phyloP scores from a whole-genome alignment of 495 filamentous ascomycete genomes.

The Apodospora peruviana region DNA sequence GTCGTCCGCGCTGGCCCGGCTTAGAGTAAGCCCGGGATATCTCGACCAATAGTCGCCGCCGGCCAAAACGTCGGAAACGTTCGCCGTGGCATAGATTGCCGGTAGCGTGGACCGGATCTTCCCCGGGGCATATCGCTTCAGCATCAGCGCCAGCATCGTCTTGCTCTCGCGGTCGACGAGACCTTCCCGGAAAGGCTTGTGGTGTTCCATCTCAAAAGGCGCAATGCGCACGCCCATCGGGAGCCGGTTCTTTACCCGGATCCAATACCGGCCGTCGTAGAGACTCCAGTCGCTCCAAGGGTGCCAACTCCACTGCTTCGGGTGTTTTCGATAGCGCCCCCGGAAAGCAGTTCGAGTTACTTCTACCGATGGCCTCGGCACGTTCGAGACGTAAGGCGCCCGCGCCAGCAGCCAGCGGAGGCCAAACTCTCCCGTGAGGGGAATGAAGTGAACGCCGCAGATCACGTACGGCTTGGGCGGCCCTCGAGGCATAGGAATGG shows the following conservation, averaged over 20 bases:
- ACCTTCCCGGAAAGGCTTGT: slow-evolving; percentile 36
- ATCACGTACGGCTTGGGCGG: slow-evolving; percentile 45
- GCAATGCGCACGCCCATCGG: slow-evolving; percentile 37
- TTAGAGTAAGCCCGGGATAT: too few relatives aligned
- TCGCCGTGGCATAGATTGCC: slow-evolving; percentile 32
- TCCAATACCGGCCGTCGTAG: slow-evolving; percentile 84
- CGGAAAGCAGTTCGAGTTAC: slow-evolving; percentile 11
- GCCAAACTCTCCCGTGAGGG: slow-evolving; percentile 22
- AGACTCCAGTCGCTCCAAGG: slow-evolving; percentile 45
- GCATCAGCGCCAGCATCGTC: slow-evolving; percentile 22
- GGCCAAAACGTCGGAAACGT: slow-evolving; percentile 11
- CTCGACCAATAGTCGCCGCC: slow-evolving; percentile 10
- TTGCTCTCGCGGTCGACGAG: slow-evolving; percentile 19
- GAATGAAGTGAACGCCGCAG: slow-evolving; percentile 50
- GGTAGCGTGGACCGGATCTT: slow-evolving; percentile 52
- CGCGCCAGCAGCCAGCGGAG: slow-evolving; percentile 37
- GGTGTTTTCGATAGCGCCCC: neutral
- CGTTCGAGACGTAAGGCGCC: slow-evolving; percentile 28
- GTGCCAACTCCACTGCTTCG: slow-evolving; percentile 6
- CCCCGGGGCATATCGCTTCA: slow-evolving; percentile 41
- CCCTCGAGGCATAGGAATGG: neutral
- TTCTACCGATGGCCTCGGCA: slow-evolving; percentile 13
- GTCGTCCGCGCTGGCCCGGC: too few relatives aligned
- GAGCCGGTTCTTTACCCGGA: slow-evolving; percentile 48
- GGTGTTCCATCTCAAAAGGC: slow-evolving; percentile 46